Evolutionary conservation across 768 basidiomycete genomes (phyloP).

Genomic region (Tulasnella sp.): DNA sequence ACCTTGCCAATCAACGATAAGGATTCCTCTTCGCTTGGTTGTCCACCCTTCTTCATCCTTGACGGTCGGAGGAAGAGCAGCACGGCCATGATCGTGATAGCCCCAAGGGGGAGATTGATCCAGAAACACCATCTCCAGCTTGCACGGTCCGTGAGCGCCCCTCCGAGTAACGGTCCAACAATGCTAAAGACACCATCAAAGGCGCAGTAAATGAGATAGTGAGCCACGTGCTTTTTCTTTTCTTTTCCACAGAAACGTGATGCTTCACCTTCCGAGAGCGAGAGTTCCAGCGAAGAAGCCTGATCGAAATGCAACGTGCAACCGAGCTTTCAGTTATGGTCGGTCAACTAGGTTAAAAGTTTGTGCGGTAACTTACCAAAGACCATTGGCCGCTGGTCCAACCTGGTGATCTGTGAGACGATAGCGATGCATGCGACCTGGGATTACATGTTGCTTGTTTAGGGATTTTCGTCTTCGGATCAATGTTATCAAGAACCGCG

Average conservation of each 20-base stretch:
- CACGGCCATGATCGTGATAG: conserved; percentile 26
- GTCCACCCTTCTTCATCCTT: conserved; percentile 22
- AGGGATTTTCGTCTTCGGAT: neutral
- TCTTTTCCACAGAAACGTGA: neutral
- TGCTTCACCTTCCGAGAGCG: neutral
- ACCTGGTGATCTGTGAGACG: conserved; percentile 23
- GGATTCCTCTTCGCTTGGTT: conserved; percentile 16
- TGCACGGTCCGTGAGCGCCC: conserved; percentile 28
- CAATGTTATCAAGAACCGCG: too few species aligned
- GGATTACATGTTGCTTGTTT: neutral
- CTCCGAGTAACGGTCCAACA: conserved; percentile 24
- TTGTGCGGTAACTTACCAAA: conserved; percentile 25
- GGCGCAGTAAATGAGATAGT: neutral
- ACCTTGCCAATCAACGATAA: conserved; percentile 14
- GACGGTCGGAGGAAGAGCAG: conserved; percentile 21
- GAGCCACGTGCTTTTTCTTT: neutral
- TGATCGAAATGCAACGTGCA: neutral
- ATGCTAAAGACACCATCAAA: conserved; percentile 20
- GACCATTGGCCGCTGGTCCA: conserved; percentile 24
- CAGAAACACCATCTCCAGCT: conserved; percentile 32
- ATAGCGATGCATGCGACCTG: conserved; percentile 17
- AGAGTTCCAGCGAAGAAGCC: neutral
- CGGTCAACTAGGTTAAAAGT: conserved; percentile 19
- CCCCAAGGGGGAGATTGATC: conserved; percentile 23
- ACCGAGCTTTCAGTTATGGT: neutral